Percentiles rank a stretch among this genome's conserved stretches.
These are phyloP conservation scores for Plasmopara halstedii DNA, from an alignment of 352 stramenopile genomes.

Conservation along the genomic window DNA sequence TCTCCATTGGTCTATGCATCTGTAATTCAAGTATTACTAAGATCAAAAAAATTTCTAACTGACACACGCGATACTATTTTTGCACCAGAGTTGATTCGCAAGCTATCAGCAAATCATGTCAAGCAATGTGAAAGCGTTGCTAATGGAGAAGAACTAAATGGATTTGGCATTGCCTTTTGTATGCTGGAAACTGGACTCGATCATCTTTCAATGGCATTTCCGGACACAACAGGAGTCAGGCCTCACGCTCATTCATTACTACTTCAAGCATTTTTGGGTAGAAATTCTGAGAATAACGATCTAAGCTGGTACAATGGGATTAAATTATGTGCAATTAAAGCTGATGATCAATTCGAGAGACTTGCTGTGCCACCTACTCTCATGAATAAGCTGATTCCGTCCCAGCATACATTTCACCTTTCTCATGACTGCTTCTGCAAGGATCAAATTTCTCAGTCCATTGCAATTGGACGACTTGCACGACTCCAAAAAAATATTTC, in stretches of 20 bases:
- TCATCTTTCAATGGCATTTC: constrained; percentile 18
- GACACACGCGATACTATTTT: constrained; percentile 13
- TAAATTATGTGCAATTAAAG: constrained; percentile 8
- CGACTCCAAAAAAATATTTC: constrained; percentile 22
- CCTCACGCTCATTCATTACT: constrained; percentile 12
- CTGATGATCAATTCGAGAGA: constrained; percentile 28
- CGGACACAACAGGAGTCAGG: constrained; percentile 13
- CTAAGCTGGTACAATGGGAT: constrained; percentile 10
- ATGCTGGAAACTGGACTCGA: constrained; percentile 28
- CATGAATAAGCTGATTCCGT: constrained; percentile 13
- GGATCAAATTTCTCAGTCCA: constrained; percentile 23
- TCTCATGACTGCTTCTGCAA: constrained; percentile 3
- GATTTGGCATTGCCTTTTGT: constrained; percentile 47
- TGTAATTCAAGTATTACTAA: constrained; percentile 32
- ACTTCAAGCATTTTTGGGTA: constrained; percentile 9
- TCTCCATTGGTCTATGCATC: constrained; percentile 30
- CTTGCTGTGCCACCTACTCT: constrained; percentile 20
- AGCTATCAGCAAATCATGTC: constrained; percentile 18
- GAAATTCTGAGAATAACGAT: neutral
- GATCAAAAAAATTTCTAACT: constrained; percentile 3
- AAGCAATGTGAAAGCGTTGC: constrained; percentile 16
- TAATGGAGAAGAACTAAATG: constrained; percentile 29
- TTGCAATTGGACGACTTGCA: constrained; percentile 20
- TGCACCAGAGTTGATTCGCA: constrained; percentile 30
- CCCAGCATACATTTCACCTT: constrained; percentile 11